These are phyloP conservation scores for Sphagnum tenellum DNA, from an alignment of 225 moss, liverwort and hornwort species.

Conservation along the genomic window DNA sequence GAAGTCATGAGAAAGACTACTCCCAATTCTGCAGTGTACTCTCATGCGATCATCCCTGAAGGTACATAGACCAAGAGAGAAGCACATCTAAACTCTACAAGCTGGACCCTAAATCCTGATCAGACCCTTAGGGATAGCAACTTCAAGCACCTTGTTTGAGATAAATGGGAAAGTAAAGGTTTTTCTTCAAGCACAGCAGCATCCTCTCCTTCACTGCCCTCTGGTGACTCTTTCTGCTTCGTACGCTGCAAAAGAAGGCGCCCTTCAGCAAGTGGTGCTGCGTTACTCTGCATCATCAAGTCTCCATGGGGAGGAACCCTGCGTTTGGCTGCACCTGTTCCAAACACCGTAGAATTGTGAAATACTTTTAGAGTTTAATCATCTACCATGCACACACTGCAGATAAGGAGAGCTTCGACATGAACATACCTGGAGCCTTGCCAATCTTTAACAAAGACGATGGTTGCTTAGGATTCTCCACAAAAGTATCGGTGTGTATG, in stretches of 20 bases:
- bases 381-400: neutral
- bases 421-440: neutral
- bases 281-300: slow-evolving; percentile 7
- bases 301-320: slow-evolving; percentile 18
- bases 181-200: neutral
- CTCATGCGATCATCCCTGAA: no score
- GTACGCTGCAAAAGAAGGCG: slow-evolving; percentile 39
- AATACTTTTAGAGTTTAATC: neutral
- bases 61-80: no score
- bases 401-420: neutral
- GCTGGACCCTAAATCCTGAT: no score
- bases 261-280: slow-evolving; percentile 7
- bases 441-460: neutral
- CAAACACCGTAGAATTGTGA: neutral
- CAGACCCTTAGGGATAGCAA: no score
- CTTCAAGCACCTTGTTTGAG: slow-evolving; percentile 33
- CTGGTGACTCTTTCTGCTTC: slow-evolving; percentile 44
- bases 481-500: slow-evolving; percentile 12
- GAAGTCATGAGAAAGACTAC: no score
- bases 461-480: slow-evolving; percentile 46
- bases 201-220: slow-evolving; percentile 33
- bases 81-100: no score
- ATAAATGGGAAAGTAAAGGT: slow-evolving; percentile 53
- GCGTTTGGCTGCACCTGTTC: slow-evolving; percentile 24
- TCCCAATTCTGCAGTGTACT: no score